Evolutionary conservation across 768 basidiomycete genomes (phyloP).

Genomic region (Peribolospora kevripleyi): DNA sequence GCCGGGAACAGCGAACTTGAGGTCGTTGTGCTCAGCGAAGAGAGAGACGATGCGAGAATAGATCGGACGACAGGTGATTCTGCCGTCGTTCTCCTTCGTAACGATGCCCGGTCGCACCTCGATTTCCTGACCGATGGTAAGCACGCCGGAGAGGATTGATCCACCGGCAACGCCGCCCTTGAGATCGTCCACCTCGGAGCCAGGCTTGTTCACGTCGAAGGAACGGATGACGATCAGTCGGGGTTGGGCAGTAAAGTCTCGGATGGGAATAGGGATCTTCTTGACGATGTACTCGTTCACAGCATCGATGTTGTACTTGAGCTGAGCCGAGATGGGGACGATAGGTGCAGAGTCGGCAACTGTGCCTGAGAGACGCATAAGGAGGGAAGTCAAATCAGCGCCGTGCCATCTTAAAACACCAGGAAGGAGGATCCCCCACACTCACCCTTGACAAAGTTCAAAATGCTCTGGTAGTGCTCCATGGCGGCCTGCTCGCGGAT

Average conservation of each 20-base stretch:
- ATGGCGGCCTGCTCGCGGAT: slow-evolving; percentile 84
- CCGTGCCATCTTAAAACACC: no score
- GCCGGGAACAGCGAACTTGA: slow-evolving; percentile 88
- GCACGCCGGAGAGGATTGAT: slow-evolving; percentile 74
- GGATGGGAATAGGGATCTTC: slow-evolving; percentile 76
- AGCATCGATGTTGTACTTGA: slow-evolving; percentile 97
- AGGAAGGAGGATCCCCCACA: neutral
- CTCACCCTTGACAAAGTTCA: slow-evolving; percentile 78
- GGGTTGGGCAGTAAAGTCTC: slow-evolving; percentile 77
- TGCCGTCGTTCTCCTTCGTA: slow-evolving; percentile 73
- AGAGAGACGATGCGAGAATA: slow-evolving; percentile 74
- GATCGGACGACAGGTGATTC: slow-evolving; percentile 78
- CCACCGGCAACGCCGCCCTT: slow-evolving; percentile 98
- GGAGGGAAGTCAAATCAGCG: neutral
- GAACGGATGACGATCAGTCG: slow-evolving; percentile 95
- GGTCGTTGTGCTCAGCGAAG: slow-evolving; percentile 79
- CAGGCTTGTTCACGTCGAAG: slow-evolving; percentile 98
- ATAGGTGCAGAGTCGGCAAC: slow-evolving; percentile 94
- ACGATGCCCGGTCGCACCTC: slow-evolving; percentile 95
- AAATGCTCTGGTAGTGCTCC: slow-evolving; percentile 88
- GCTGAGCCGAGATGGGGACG: slow-evolving; percentile 92
- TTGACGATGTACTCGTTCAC: slow-evolving; percentile 97
- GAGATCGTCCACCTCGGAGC: slow-evolving; percentile 83
- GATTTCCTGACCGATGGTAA: slow-evolving; percentile 65
- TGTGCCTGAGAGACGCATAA: slow-evolving; percentile 35